Conservation (phyloP, 192 early-diverging fungal genomes). For the Mortierella alpina region DNA sequence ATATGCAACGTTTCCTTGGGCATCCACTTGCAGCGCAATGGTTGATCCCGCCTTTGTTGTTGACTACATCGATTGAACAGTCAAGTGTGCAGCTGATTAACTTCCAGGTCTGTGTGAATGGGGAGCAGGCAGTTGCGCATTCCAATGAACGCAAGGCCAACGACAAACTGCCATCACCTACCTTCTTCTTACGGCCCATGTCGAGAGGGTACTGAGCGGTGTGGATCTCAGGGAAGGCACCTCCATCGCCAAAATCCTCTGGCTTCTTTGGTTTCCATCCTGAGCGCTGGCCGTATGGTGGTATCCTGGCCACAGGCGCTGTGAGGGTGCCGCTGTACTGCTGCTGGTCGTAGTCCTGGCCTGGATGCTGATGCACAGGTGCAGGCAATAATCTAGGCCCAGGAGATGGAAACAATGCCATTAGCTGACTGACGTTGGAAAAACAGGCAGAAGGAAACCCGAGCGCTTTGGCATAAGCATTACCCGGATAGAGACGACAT, state of each 20-base stretch:
- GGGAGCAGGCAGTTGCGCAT: background rate
- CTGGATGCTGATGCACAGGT: constrained; percentile 45
- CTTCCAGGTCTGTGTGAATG: background rate
- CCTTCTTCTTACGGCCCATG: constrained; percentile 85
- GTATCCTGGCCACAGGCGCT: constrained; percentile 53
- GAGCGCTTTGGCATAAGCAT: too few relatives aligned
- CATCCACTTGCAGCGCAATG: constrained; percentile 91
- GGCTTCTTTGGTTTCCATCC: constrained; percentile 82
- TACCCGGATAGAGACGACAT: constrained; percentile 46
- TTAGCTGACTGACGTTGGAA: too few relatives aligned
- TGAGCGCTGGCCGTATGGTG: constrained; percentile 83
- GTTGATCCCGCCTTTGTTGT: constrained; percentile 63
- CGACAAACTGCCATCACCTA: constrained; percentile 1
- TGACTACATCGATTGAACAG: constrained; percentile 12
- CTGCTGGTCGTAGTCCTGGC: constrained; percentile 33
- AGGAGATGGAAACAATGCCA: background rate
- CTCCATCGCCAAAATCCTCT: constrained; percentile 96
- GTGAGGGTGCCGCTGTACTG: constrained; percentile 24
- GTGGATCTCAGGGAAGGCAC: constrained; percentile 95
- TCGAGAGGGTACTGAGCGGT: constrained; percentile 94
- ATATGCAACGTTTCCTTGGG: constrained; percentile 88
- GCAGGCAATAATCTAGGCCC: constrained; percentile 34
- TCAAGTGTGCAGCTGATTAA: background rate
- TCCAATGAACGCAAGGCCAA: too few relatives aligned
- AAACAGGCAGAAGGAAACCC: too few relatives aligned